A percentile compares a stretch with the other conserved stretches of the same genome.
These are phyloP conservation scores for Pisolithus microcarpus DNA, from an alignment of 768 basidiomycete genomes.

Conservation along the genomic window DNA sequence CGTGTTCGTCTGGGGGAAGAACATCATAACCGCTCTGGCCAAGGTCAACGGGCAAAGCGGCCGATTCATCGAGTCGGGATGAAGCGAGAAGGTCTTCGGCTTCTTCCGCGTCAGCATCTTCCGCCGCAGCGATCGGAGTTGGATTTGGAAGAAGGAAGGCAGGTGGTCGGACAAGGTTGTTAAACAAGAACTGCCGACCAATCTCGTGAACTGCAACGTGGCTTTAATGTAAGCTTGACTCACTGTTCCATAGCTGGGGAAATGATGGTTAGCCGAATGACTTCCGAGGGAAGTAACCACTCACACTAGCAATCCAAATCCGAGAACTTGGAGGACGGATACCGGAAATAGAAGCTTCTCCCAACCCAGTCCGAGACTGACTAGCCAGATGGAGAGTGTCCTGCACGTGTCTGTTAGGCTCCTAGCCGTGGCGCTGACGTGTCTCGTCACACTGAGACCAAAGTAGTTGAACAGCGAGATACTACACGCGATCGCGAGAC, in stretches of 20 bases:
- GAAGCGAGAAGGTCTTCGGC: slow-evolving; percentile 40
- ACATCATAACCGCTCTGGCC: slow-evolving; percentile 84
- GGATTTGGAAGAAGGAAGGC: slow-evolving; percentile 47
- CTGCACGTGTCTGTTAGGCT: slow-evolving; percentile 92
- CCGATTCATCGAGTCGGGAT: slow-evolving; percentile 64
- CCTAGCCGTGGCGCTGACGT: slow-evolving; percentile 89
- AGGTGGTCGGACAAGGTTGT: slow-evolving; percentile 66
- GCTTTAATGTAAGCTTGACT: slow-evolving; percentile 17
- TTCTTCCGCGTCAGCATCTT: slow-evolving; percentile 48
- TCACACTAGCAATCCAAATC: slow-evolving; percentile 87
- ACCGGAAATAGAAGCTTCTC: slow-evolving; percentile 78
- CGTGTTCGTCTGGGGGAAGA: slow-evolving; percentile 43
- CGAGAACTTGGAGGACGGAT: slow-evolving; percentile 73
- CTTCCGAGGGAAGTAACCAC: slow-evolving; percentile 27
- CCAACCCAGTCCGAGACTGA: slow-evolving; percentile 88
- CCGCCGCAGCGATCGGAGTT: slow-evolving; percentile 21
- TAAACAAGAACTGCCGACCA: slow-evolving; percentile 71
- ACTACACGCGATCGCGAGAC: slow-evolving; percentile 63
- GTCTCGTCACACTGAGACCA: slow-evolving; percentile 85
- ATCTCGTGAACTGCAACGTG: slow-evolving; percentile 5
- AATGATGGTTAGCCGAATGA: background rate
- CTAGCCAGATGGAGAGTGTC: slow-evolving; percentile 92
- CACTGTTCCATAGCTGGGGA: slow-evolving; percentile 76
- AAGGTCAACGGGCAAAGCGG: slow-evolving; percentile 71
- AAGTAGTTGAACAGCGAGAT: slow-evolving; percentile 87